These are phyloP conservation scores for Pichia nakasei DNA, from an alignment of 805 yeast species.

Conservation along the genomic window DNA sequence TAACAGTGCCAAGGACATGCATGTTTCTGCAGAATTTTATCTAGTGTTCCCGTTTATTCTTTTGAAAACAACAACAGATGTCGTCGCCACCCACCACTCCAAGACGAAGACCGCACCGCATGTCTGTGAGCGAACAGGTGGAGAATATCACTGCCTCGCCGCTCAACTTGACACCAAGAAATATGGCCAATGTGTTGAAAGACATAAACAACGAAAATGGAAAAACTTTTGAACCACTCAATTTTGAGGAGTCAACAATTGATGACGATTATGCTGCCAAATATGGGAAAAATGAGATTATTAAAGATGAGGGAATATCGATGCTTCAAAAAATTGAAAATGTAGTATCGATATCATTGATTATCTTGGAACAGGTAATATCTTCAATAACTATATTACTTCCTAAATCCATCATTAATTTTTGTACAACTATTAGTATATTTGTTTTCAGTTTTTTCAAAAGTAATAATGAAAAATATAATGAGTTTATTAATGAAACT, in stretches of 20 bases:
- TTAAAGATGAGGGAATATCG: background rate
- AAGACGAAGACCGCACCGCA: background rate
- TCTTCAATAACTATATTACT: conserved; percentile 19
- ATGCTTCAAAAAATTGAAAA: conserved; percentile 11
- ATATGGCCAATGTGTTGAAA: background rate
- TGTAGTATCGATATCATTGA: conserved; percentile 17
- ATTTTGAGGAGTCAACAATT: no score
- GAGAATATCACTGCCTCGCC: conserved; percentile 1
- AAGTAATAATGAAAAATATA: conserved; percentile 17
- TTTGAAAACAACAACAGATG: background rate
- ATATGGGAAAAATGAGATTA: background rate
- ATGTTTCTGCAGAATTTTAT: no score
- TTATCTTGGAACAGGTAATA: conserved; percentile 21
- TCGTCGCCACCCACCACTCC: background rate
- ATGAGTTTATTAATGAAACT: conserved; percentile 14
- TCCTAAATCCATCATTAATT: conserved; percentile 18
- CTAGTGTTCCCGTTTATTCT: no score
- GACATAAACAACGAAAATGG: background rate
- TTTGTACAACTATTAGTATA: conserved; percentile 17
- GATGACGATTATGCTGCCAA: background rate
- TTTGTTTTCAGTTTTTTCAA: conserved; percentile 15
- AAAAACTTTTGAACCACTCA: no score
- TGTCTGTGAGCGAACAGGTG: conserved; percentile 5
- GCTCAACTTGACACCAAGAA: background rate
- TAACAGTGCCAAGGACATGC: no score